These are phyloP conservation scores for Plasmodium yoelii DNA, from an alignment of 169 alveolate species.

Conservation along the genomic window DNA sequence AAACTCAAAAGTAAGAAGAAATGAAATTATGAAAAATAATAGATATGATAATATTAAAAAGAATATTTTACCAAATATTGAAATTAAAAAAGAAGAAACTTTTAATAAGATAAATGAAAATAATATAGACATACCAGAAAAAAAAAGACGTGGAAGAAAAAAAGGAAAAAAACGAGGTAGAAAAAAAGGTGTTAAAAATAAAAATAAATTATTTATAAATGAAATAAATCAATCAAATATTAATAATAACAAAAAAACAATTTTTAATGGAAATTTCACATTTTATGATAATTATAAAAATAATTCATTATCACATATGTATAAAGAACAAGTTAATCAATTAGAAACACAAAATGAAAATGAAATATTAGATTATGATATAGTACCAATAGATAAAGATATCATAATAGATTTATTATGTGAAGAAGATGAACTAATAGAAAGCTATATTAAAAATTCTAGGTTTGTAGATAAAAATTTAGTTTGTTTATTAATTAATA, in stretches of 20 bases:
- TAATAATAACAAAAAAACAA: not conserved
- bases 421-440: slow-evolving; percentile 65
- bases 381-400: slow-evolving; percentile 67
- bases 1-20: not conserved
- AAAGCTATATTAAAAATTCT: slow-evolving; percentile 46
- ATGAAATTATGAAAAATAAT: not conserved
- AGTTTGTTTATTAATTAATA: slow-evolving; percentile 20
- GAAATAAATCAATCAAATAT: not conserved
- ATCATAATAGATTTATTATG: slow-evolving; percentile 61
- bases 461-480: slow-evolving; percentile 62
- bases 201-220: slow-evolving; percentile 6
- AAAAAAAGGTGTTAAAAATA: slow-evolving; percentile 53
- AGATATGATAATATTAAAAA: not conserved
- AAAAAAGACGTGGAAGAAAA: slow-evolving; percentile 41
- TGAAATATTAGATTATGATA: slow-evolving; percentile 18
- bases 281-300: not conserved
- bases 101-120: not conserved
- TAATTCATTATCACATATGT: no score
- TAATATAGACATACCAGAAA: not conserved
- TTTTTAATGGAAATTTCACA: not conserved
- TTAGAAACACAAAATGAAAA: slow-evolving; percentile 14
- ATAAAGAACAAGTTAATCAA: not conserved
- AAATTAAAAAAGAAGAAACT: not conserved
- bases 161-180: slow-evolving; percentile 57
- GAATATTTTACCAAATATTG: not conserved